A percentile compares a stretch with the other conserved stretches of the same genome.
phyloP scores from a whole-genome alignment of 1,284 basidiomycete species.

The Malassezia sympodialis region DNA sequence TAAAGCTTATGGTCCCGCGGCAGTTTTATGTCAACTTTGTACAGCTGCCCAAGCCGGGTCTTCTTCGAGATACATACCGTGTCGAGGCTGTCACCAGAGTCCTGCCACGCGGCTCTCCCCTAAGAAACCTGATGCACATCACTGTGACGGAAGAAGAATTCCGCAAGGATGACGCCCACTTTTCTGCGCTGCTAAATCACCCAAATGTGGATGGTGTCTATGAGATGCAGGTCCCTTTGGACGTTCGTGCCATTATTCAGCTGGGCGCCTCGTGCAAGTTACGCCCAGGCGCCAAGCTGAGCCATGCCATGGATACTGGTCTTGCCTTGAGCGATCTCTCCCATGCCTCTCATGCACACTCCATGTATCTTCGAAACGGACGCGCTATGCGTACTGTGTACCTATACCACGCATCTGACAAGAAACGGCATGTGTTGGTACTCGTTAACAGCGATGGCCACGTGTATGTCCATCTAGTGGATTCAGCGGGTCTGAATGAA shows the following conservation, averaged over 20 bases:
- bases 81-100: constrained; percentile 66
- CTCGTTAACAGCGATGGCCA: constrained; percentile 64
- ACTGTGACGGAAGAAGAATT: constrained; percentile 74
- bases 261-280: constrained; percentile 73
- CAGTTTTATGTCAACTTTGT: constrained; percentile 89
- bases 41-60: constrained; percentile 55
- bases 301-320: constrained; percentile 69
- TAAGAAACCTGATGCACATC: constrained; percentile 72
- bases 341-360: constrained; percentile 4
- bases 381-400: constrained; percentile 70
- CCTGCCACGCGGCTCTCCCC: constrained; percentile 69
- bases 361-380: constrained; percentile 64
- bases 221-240: constrained; percentile 80
- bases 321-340: constrained; percentile 72
- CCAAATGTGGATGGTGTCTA: constrained; percentile 91
- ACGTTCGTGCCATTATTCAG: constrained; percentile 70
- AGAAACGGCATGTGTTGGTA: constrained; percentile 76
- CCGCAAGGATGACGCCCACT: constrained; percentile 74
- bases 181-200: constrained; percentile 81
- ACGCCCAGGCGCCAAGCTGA: constrained; percentile 62
- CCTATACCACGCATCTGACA: constrained; percentile 74
- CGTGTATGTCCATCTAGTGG: constrained; percentile 67
- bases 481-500: constrained; percentile 74
- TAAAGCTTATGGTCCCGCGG: constrained; percentile 74
- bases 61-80: constrained; percentile 62